A percentile compares a stretch with the other conserved stretches of the same genome.
phyloP scores from a whole-genome alignment of 805 yeast genomes.

The Nadsonia fulvescens region DNA sequence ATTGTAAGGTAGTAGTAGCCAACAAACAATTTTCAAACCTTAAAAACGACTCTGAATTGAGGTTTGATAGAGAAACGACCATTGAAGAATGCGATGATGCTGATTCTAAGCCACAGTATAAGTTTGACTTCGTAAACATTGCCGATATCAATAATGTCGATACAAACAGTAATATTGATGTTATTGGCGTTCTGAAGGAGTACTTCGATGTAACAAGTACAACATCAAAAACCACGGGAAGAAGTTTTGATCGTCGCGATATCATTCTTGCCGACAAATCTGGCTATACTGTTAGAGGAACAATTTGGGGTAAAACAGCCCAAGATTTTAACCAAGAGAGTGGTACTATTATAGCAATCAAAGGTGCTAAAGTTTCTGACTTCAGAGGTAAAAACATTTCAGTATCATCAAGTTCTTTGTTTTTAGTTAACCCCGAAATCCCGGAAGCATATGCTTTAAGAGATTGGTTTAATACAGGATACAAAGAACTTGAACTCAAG shows the following conservation, averaged over 20 bases:
- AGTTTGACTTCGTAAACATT: conserved; percentile 58
- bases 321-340: conserved; percentile 46
- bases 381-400: conserved; percentile 76
- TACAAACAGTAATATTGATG: conserved; percentile 61
- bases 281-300: conserved; percentile 54
- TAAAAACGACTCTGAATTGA: conserved; percentile 75
- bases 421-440: conserved; percentile 70
- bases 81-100: conserved; percentile 50
- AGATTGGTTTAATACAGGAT: conserved; percentile 89
- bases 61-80: conserved; percentile 60
- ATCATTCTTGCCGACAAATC: conserved; percentile 72
- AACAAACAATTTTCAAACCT: conserved; percentile 74
- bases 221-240: conserved; percentile 73
- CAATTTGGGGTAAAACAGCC: conserved; percentile 85
- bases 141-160: conserved; percentile 49
- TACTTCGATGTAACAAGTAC: conserved; percentile 63
- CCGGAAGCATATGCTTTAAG: conserved; percentile 74
- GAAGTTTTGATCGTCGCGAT: conserved; percentile 85
- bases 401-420: conserved; percentile 58
- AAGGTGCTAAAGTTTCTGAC: conserved; percentile 78
- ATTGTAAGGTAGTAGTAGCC: conserved; percentile 64
- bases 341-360: conserved; percentile 66
- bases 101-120: conserved; percentile 47
- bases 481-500: conserved; percentile 43
- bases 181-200: conserved; percentile 67